phyloP scores from a whole-genome alignment of 768 basidiomycete species.

The Termitomyces sp. region DNA sequence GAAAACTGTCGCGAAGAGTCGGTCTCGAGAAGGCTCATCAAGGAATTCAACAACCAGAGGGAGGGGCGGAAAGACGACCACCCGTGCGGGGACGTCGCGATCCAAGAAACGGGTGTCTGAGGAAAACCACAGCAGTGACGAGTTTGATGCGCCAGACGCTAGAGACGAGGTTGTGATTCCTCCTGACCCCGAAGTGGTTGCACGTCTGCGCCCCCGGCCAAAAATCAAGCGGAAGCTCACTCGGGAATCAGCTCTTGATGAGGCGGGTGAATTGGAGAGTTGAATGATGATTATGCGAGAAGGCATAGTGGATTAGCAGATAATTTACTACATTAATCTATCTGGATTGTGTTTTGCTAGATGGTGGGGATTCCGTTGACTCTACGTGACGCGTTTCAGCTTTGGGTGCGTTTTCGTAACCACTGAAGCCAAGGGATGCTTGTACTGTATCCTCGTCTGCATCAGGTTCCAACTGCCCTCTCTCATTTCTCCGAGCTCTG shows the following conservation, averaged over 20 bases:
- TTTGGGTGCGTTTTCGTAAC: conserved; percentile 56
- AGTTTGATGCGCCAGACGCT: not conserved
- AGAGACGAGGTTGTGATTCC: conserved; percentile 13
- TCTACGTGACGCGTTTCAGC: conserved; percentile 24
- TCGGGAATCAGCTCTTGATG: not conserved
- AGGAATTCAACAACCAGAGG: conserved; percentile 11
- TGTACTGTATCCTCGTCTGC: conserved; percentile 79
- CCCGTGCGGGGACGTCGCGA: conserved; percentile 5
- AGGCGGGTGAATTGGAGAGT: not conserved
- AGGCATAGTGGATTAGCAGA: not conserved
- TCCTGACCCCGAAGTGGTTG: conserved; percentile 21
- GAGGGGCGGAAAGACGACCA: conserved; percentile 11
- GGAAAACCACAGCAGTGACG: conserved; percentile 4
- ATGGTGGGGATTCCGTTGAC: conserved; percentile 2
- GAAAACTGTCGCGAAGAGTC: conserved; percentile 19
- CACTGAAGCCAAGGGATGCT: conserved; percentile 73
- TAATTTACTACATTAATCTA: conserved; percentile 14
- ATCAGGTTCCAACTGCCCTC: conserved; percentile 89
- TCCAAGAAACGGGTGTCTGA: conserved; percentile 11
- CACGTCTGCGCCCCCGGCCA: conserved; percentile 32
- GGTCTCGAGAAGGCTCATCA: conserved; percentile 6
- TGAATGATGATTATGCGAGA: not conserved
- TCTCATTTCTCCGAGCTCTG: conserved; percentile 83
- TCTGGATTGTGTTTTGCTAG: conserved; percentile 1
- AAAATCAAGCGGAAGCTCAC: conserved; percentile 22